phyloP scores from a whole-genome alignment of 1,284 basidiomycete species.

The Ceratobasidium sp. region DNA sequence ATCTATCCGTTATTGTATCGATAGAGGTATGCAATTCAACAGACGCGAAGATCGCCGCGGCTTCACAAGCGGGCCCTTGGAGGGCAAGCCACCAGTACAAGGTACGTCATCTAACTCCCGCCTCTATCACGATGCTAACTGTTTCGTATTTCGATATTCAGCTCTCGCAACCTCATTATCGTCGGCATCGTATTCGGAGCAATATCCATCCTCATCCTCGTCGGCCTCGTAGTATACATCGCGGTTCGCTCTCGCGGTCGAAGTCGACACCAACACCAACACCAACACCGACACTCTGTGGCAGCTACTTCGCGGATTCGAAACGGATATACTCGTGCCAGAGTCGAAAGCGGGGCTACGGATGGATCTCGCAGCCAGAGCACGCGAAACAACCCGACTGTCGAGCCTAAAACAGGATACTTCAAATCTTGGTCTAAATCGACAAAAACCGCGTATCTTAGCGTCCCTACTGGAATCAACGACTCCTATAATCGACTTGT shows the following conservation, averaged over 20 bases:
- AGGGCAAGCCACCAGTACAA: neutral
- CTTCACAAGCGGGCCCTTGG: neutral
- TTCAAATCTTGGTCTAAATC: slow-evolving; percentile 32
- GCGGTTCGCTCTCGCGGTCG: slow-evolving; percentile 3
- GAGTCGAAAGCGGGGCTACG: slow-evolving; percentile 7
- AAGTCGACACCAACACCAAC: neutral
- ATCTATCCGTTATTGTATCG: neutral
- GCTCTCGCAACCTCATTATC: slow-evolving; percentile 19
- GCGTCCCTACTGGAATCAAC: slow-evolving; percentile 8
- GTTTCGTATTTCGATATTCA: neutral
- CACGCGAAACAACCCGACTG: neutral
- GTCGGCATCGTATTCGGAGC: slow-evolving; percentile 30
- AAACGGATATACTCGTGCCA: slow-evolving; percentile 34
- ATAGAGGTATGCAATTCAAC: neutral
- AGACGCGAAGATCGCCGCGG: too few species aligned
- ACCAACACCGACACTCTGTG: slow-evolving; percentile 25
- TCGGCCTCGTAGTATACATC: slow-evolving; percentile 18
- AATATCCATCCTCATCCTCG: slow-evolving; percentile 2
- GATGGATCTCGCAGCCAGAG: neutral
- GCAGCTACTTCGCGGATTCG: slow-evolving; percentile 19
- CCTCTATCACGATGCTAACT: neutral
- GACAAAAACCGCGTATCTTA: slow-evolving; percentile 15
- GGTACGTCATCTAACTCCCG: neutral
- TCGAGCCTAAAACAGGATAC: slow-evolving; percentile 7
- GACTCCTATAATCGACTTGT: neutral